Evolutionary conservation across 192 early-diverging fungal species (phyloP).

Genomic region (Thamnidium elegans): DNA sequence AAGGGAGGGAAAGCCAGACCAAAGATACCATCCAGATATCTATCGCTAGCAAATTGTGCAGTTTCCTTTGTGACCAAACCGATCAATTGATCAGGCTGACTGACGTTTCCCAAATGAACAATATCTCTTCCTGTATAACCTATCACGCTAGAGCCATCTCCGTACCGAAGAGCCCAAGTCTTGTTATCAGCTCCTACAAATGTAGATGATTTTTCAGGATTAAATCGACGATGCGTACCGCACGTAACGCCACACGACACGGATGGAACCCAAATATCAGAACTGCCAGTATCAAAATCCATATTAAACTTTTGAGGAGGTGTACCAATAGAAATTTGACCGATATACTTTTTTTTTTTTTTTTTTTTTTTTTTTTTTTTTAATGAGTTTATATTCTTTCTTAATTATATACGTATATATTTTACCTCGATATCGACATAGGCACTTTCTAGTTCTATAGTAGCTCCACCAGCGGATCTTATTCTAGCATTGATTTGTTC

Average conservation of each 20-base stretch:
- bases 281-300: conserved; percentile 74
- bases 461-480: not conserved
- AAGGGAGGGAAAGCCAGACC: conserved; percentile 57
- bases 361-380: too few species aligned
- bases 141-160: conserved; percentile 41
- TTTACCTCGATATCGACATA: conserved; percentile 31
- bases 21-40: conserved; percentile 63
- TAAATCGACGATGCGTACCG: conserved; percentile 28
- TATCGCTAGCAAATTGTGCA: conserved; percentile 47
- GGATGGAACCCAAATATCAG: conserved; percentile 62
- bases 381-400: too few species aligned
- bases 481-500: not conserved
- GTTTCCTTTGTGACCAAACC: conserved; percentile 62
- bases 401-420: too few species aligned
- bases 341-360: conserved; percentile 37
- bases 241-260: conserved; percentile 24
- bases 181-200: conserved; percentile 15
- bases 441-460: conserved; percentile 14
- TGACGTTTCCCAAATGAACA: conserved; percentile 53
- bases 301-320: conserved; percentile 64
- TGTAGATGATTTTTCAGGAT: conserved; percentile 25
- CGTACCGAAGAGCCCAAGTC: conserved; percentile 42
- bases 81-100: conserved; percentile 55
- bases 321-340: conserved; percentile 59
- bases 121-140: conserved; percentile 45